phyloP scores from a whole-genome alignment of 768 basidiomycete genomes.

The Lactarius psammicola region DNA sequence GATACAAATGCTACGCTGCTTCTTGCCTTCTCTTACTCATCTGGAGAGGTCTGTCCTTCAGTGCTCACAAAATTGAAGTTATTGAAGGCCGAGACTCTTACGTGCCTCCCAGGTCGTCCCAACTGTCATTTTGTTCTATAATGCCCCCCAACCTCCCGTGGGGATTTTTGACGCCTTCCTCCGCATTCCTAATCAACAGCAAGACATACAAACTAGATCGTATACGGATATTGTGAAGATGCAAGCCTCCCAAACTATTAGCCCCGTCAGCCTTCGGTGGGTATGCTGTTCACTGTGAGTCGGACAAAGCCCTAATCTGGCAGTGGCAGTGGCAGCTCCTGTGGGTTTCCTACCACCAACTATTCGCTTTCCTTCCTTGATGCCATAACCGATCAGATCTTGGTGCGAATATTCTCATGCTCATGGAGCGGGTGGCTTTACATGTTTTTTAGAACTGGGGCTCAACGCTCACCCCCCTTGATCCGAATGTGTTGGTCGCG shows the following conservation, averaged over 20 bases:
- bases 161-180: conserved; percentile 50
- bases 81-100: conserved; percentile 43
- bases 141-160: conserved; percentile 45
- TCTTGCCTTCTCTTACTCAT: background rate
- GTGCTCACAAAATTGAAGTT: conserved; percentile 24
- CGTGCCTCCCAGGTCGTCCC: background rate
- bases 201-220: conserved; percentile 39
- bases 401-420: conserved; percentile 26
- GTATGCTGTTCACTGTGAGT: background rate
- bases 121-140: conserved; percentile 46
- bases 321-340: conserved; percentile 33
- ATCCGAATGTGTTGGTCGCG: conserved; percentile 37
- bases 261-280: conserved; percentile 29
- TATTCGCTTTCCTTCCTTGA: conserved; percentile 39
- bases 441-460: conserved; percentile 45
- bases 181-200: conserved; percentile 37
- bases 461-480: conserved; percentile 32
- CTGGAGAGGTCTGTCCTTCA: conserved; percentile 40
- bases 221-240: conserved; percentile 41
- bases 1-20: background rate
- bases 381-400: conserved; percentile 43
- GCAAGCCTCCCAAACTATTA: conserved; percentile 33
- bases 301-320: background rate
- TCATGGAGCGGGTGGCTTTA: background rate
- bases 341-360: conserved; percentile 37